Evolutionary conservation across 2,329 filamentous ascomycete genomes (phyloP), one percentile per base, ranked within the genome.

Genomic region (Fusarium musae): DNA sequence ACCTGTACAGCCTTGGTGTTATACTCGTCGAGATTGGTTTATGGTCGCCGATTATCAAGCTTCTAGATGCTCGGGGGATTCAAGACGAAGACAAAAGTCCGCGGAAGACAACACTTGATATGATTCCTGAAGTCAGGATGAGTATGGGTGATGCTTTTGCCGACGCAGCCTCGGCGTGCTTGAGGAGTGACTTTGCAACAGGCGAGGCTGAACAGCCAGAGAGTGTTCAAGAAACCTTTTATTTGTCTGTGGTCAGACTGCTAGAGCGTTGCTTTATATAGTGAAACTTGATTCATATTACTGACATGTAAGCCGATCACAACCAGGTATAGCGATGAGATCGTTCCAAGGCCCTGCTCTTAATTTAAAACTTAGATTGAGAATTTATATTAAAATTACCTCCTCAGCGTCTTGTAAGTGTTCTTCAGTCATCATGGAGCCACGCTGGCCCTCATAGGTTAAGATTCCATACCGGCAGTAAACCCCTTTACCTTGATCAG

Each of bases 211-310:
- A 16, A 13, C 21, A 50, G 15, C 2, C 5, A 1, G 30, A 23
- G 5, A 17, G 21, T 34, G 2, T 50, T 50, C 15, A 5, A 13
- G 47, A 50, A 15, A 10, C 30, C 2, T 23, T 34, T 10, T 50
- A 50, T 13, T 3, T 13, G 7, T 23, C 21, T 4, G 46, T 32
- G 4, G 46, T 32, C 0, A 23, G 46, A 7, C 0, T 12, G 1
- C 1, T 32, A 2, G 46, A 32, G 46, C 15, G 28, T 5, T 17
- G 32, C 32, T n/a, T n/a, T n/a, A n/a, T n/a, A n/a, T n/a, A n/a
- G n/a, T n/a, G n/a, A n/a, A n/a, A n/a, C n/a, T n/a, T n/a, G n/a
- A n/a, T n/a, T n/a, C n/a, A n/a, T n/a, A n/a, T n/a, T n/a, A n/a
- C n/a, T n/a, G n/a, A n/a, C n/a, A n/a, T n/a, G n/a, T n/a, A n/a